Evolutionary conservation across 2,329 filamentous ascomycete genomes (phyloP).

Genomic region (Neonectria neomacrospora): DNA sequence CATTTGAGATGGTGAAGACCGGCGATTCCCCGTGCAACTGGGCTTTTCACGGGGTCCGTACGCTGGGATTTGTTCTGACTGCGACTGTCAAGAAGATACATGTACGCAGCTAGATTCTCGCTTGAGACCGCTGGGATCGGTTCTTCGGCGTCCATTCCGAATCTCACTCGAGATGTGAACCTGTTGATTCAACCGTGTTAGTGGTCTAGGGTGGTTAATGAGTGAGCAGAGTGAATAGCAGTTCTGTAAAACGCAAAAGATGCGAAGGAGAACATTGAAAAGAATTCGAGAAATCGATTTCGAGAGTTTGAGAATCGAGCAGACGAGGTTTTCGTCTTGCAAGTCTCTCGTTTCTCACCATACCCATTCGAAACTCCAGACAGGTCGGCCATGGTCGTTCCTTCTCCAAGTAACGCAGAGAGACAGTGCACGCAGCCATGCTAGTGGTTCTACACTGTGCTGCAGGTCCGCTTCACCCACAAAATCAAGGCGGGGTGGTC

Average conservation of each 20-base stretch:
- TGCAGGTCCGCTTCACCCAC: neutral
- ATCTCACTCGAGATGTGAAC: conserved; percentile 9
- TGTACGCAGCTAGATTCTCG: conserved; percentile 42
- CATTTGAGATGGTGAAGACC: conserved; percentile 22
- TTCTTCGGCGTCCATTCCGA: conserved; percentile 36
- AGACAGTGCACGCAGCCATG: conserved; percentile 1
- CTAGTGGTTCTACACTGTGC: neutral
- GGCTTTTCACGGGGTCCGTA: conserved; percentile 29
- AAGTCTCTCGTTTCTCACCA: neutral
- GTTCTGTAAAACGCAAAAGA: conserved; percentile 2
- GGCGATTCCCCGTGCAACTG: conserved; percentile 8
- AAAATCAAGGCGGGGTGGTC: conserved; percentile 25
- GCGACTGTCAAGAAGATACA: conserved; percentile 41
- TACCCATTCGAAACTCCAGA: neutral
- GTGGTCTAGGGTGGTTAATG: conserved; percentile 28
- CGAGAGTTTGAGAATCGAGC: neutral
- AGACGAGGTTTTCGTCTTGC: neutral
- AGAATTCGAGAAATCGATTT: neutral
- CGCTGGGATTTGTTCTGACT: conserved; percentile 41
- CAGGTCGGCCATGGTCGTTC: conserved; percentile 6
- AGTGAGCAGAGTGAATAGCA: conserved; percentile 19
- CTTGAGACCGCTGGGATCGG: conserved; percentile 3
- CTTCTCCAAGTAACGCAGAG: neutral
- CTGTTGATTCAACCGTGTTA: conserved; percentile 31
- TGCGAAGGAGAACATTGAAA: neutral